Base-by-base conservation (phyloP, 2,329 filamentous ascomycete species). In the Alternaria rosae region DNA sequence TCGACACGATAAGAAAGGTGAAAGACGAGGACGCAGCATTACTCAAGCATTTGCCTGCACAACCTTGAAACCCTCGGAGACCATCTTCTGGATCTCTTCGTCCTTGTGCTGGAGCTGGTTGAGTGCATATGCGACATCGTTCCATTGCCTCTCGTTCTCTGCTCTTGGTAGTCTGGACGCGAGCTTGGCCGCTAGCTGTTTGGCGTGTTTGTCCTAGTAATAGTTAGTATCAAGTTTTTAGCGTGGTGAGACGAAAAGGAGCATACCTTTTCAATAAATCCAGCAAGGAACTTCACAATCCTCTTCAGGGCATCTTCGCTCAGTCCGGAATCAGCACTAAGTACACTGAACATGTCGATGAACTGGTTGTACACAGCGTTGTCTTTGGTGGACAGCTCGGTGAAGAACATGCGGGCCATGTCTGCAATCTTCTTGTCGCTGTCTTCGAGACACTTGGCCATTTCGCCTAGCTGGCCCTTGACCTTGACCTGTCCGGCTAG, bases 331-430 rank as follows among this genome's bases (percentile, higher is more conserved):
- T 96, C 94, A 0, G 93, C 91, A 60, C 92, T 95, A 48, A 99
- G 84, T 67, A 98, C 82, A 75, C 92, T 94, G 80, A 99, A 99
- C 92, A 99, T 98, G 77, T 99, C 95, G 26, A 99, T 93, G 80
- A 99, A 99, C 82, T 99, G 94, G 78, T 99, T 99, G 80, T 99
- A 99, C 3, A 99, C 93, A 3, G 95, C 95, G 76, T 99, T 99
- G 78, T 99, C 95, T 83, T 99, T 99, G 70, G 93, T 97, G 64
- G 94, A 93, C 57, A 99, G 86, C 80, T 99, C 95, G 0, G 93
- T 94, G 80, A 99, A 99, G 87, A 99, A 99, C 94, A 98, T 98
- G 61, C 93, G 87, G 13, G 93, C 92, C 75, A 99, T 86, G 76
- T 99, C 95, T 1, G 94, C 92, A 66, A 98, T 97, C 64, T 92